These are phyloP conservation scores for Craterostigma plantagineum DNA, from an alignment of 257 asterid species.

Conservation along the genomic window DNA sequence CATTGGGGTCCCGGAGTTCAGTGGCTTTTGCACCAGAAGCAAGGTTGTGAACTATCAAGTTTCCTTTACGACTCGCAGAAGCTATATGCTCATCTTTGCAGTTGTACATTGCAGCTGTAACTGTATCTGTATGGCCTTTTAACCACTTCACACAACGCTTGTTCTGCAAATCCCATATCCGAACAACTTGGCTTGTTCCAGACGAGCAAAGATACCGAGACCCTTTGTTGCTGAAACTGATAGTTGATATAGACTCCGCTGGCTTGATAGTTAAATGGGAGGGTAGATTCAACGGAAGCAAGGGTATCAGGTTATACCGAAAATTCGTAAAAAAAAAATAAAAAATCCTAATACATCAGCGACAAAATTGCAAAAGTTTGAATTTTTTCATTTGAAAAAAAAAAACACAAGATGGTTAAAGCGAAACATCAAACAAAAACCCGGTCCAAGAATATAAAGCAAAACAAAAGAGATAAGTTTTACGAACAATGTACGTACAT, in stretches of 20 bases:
- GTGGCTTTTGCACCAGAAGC: constrained; percentile 90
- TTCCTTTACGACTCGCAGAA: constrained; percentile 88
- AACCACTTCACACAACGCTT: constrained; percentile 86
- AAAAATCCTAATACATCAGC: too few relatives aligned
- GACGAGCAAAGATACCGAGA: constrained; percentile 93
- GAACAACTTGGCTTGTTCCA: constrained; percentile 83
- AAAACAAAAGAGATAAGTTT: too few relatives aligned
- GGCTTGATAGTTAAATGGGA: constrained; percentile 13
- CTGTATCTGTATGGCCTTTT: constrained; percentile 86
- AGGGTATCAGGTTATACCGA: background rate
- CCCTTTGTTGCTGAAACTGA: constrained; percentile 90
- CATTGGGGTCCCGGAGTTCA: constrained; percentile 85
- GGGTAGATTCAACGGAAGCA: background rate
- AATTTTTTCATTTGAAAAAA: too few relatives aligned
- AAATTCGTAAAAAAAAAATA: too few relatives aligned
- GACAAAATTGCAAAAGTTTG: too few relatives aligned
- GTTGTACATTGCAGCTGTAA: constrained; percentile 82
- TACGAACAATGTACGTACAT: too few relatives aligned
- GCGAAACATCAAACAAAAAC: too few relatives aligned
- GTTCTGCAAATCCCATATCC: constrained; percentile 96
- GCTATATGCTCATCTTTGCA: constrained; percentile 98
- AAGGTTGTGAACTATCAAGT: constrained; percentile 90
- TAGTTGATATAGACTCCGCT: constrained; percentile 64
- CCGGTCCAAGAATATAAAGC: too few relatives aligned
- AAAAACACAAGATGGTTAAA: too few relatives aligned